Evolutionary conservation across 257 asterid genomes (phyloP).

Genomic region (Fraxinus pennsylvanica): DNA sequence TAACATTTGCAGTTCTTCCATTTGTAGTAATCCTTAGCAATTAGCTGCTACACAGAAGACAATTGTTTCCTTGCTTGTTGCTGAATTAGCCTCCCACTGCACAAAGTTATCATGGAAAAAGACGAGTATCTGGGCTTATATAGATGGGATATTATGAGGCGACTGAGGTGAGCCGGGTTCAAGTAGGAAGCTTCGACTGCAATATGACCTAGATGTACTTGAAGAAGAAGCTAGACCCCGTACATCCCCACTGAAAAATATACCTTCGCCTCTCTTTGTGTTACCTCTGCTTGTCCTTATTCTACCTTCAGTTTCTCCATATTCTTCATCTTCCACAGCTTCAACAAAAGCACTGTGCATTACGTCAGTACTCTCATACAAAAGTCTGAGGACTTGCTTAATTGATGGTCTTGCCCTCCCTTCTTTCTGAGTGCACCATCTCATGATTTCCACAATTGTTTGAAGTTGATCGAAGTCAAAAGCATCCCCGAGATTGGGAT

Average conservation of each 20-base stretch:
- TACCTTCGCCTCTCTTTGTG: constrained; percentile 33
- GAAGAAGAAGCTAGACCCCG: constrained; percentile 83
- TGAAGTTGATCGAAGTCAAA: constrained; percentile 77
- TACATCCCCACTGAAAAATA: constrained; percentile 58
- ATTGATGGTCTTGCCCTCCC: constrained; percentile 82
- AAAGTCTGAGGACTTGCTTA: constrained; percentile 81
- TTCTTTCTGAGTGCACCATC: constrained; percentile 86
- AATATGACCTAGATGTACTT: constrained; percentile 77
- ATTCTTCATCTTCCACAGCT: constrained; percentile 67
- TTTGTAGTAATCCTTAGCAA: not conserved
- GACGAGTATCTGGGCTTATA: constrained; percentile 24
- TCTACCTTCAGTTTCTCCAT: constrained; percentile 43
- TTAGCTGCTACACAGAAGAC: not conserved
- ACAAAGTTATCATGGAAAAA: not conserved
- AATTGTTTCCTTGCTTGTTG: not conserved
- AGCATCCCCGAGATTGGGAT: constrained; percentile 61
- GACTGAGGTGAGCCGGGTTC: constrained; percentile 78
- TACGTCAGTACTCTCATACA: constrained; percentile 76
- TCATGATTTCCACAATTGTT: constrained; percentile 51
- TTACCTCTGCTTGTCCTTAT: constrained; percentile 65
- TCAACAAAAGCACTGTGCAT: constrained; percentile 71
- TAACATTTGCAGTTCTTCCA: not conserved
- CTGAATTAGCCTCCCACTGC: not conserved
- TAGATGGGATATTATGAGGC: constrained; percentile 50
- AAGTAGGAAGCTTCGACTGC: constrained; percentile 75